Conservation (phyloP, 371 early-diverging fungal species). For the Lichtheimia ornata region DNA sequence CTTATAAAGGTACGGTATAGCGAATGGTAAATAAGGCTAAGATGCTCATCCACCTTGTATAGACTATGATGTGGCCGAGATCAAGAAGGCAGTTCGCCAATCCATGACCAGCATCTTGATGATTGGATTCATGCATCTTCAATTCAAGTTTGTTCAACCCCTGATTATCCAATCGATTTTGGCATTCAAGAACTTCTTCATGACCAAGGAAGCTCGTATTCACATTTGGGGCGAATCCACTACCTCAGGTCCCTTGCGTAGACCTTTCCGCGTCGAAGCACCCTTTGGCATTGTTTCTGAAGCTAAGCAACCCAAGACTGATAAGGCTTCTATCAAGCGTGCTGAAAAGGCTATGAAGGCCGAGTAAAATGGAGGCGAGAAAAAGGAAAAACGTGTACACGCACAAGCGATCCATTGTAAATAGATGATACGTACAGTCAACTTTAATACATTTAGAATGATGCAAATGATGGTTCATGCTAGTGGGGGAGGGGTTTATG, state of each 20-base stretch:
- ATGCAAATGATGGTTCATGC: no score
- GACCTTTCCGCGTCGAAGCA: conserved; percentile 78
- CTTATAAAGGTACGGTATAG: conserved; percentile 24
- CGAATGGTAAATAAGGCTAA: background rate
- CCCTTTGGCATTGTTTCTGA: conserved; percentile 53
- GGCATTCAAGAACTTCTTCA: conserved; percentile 25
- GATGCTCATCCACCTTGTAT: background rate
- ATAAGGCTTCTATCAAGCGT: conserved; percentile 54
- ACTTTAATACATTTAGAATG: no score
- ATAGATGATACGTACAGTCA: no score
- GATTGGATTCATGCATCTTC: conserved; percentile 76
- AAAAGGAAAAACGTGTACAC: no score
- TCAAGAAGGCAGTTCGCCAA: conserved; percentile 70
- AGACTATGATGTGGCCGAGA: conserved; percentile 81
- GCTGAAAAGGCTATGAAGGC: conserved; percentile 54
- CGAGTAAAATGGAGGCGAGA: conserved; percentile 22
- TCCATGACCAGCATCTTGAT: conserved; percentile 64
- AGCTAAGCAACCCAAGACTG: conserved; percentile 43
- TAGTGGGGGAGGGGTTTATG: no score
- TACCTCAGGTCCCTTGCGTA: conserved; percentile 70
- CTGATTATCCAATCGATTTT: conserved; percentile 28
- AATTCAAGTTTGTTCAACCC: conserved; percentile 87
- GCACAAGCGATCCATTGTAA: no score
- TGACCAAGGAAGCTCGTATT: conserved; percentile 69
- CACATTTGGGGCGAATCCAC: conserved; percentile 67